These are phyloP conservation scores for Orbilia quercus DNA, from an alignment of 2,329 filamentous ascomycete species.

Conservation along the genomic window DNA sequence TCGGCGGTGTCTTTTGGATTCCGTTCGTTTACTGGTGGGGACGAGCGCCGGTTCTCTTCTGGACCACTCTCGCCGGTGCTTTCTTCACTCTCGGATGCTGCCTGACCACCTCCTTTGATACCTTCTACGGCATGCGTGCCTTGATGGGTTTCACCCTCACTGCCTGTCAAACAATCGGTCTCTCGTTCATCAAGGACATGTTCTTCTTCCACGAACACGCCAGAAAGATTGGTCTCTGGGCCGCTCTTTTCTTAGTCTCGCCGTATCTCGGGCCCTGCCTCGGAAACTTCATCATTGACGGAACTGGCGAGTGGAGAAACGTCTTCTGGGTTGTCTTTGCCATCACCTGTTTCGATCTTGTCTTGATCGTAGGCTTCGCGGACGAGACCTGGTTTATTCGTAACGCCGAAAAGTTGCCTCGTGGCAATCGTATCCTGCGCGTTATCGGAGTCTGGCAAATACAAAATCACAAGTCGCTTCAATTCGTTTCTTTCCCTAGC, in stretches of 20 bases:
- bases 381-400: constrained; percentile 68
- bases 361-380: constrained; percentile 64
- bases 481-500: constrained; percentile 59
- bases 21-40: constrained; percentile 58
- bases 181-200: constrained; percentile 70
- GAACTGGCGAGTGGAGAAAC: constrained; percentile 65
- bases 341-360: constrained; percentile 62
- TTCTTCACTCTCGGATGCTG: constrained; percentile 63
- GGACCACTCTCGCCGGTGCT: constrained; percentile 61
- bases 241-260: constrained; percentile 56
- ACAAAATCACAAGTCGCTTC: constrained; percentile 60
- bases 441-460: constrained; percentile 62
- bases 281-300: constrained; percentile 66
- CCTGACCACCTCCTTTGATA: constrained; percentile 60
- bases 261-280: constrained; percentile 65
- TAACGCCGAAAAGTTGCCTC: constrained; percentile 62
- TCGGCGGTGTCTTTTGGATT: constrained; percentile 61
- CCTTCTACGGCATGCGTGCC: constrained; percentile 61
- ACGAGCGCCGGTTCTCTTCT: constrained; percentile 62
- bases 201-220: constrained; percentile 72
- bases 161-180: constrained; percentile 64
- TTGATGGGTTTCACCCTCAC: constrained; percentile 56
- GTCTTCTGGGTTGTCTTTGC: constrained; percentile 67
- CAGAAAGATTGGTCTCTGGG: constrained; percentile 67
- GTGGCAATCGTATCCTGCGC: constrained; percentile 58